Conservation (phyloP, 768 basidiomycete species). For the Lentinula aciculospora region DNA sequence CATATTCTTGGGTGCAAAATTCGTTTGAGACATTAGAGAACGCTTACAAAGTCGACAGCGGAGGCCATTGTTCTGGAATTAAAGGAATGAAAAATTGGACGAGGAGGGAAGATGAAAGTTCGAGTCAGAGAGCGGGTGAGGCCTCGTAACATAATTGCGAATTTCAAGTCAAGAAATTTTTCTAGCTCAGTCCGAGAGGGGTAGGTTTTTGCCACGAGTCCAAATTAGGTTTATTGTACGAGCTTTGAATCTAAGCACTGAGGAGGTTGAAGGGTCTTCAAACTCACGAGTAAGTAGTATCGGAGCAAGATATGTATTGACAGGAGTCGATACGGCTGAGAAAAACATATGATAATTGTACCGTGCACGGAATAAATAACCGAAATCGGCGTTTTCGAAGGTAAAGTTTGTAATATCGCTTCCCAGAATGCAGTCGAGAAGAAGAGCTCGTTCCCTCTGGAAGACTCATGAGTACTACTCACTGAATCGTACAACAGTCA, state of each 20-base stretch:
- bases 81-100: constrained; percentile 18
- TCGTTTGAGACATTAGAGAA: background rate
- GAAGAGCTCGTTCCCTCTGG: too few relatives aligned
- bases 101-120: constrained; percentile 24
- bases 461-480: too few relatives aligned
- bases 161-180: constrained; percentile 1
- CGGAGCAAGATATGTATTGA: background rate
- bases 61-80: constrained; percentile 53
- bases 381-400: background rate
- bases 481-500: too few relatives aligned
- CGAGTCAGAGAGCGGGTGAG: constrained; percentile 21
- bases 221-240: background rate
- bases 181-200: constrained; percentile 5
- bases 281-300: background rate
- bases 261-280: background rate
- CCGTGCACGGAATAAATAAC: too few relatives aligned
- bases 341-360: background rate
- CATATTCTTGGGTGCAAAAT: background rate
- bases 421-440: background rate
- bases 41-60: constrained; percentile 53
- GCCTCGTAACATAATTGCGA: constrained; percentile 22
- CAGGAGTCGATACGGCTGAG: background rate
- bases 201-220: constrained; percentile 2
- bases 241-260: background rate
- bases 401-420: too few relatives aligned